These are phyloP conservation scores for Parasitella parasitica DNA, from an alignment of 371 early-diverging fungal species.

Conservation along the genomic window DNA sequence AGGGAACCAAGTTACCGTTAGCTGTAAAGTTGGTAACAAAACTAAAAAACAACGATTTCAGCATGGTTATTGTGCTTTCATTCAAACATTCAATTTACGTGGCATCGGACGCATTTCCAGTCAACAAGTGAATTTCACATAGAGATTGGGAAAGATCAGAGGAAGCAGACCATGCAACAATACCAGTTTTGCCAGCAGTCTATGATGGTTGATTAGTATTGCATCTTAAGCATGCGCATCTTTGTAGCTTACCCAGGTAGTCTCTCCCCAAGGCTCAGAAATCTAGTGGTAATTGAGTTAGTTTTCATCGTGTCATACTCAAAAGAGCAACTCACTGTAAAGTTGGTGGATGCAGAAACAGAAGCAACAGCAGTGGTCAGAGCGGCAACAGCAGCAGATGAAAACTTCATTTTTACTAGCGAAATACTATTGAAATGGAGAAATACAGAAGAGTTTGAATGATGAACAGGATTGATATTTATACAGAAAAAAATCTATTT, in stretches of 20 bases:
- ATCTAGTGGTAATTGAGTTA: conserved; percentile 1
- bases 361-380: conserved; percentile 8
- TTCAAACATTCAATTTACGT: conserved; percentile 4
- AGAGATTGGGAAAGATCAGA: not conserved
- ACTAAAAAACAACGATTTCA: conserved; percentile 5
- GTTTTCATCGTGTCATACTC: no score
- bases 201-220: not conserved
- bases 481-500: not conserved
- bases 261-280: conserved; percentile 19
- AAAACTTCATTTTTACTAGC: conserved; percentile 17
- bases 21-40: conserved; percentile 25
- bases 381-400: conserved; percentile 5
- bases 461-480: not conserved
- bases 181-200: conserved; percentile 12
- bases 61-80: not conserved
- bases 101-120: conserved; percentile 13
- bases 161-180: conserved; percentile 15
- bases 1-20: conserved; percentile 22
- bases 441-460: not conserved
- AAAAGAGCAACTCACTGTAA: conserved; percentile 4
- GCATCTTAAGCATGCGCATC: not conserved
- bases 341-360: conserved; percentile 11
- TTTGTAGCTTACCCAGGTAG: conserved; percentile 2
- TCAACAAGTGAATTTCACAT: conserved; percentile 25
- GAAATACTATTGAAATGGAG: not conserved